Base-by-base conservation (phyloP, 176 grass and related monocot species). In the Aegilops umbellulata region DNA sequence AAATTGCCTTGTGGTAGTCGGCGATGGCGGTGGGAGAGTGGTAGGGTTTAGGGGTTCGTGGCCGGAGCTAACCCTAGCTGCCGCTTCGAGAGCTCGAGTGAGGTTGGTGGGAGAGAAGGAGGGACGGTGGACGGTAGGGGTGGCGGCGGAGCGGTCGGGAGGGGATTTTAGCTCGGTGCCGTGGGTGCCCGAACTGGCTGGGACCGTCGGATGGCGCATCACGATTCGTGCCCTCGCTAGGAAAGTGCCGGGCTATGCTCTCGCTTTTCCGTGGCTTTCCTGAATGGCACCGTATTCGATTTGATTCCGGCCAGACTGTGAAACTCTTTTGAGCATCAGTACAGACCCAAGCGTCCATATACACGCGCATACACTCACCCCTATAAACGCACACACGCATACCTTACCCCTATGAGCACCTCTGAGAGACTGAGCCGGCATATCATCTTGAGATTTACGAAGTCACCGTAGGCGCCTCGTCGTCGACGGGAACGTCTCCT, bases 51-150 rank as follows among this genome's bases (percentile, higher is more conserved):
- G 85, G 85, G 70, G 77, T 70, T 84, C 69, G 63, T 26, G 76
- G 38, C 2, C 3, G n/a, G 85, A 91, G 85, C 89, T 77, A 91
- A 91, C 85, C 89, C 89, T 88, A 91, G 81, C 68, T 17, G 69
- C n/a, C 60, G 76, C 69, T 57, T 47, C 42, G 72, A 46, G 60
- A 0, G 12, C 42, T 60, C 42, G 72, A 46, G 60, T 0, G 17
- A 60, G 47, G 35, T 16, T 57, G 35, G 30, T 7, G 24, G 27
- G 65, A 71, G 41, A 67, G 31, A 10, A 41, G 20, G 7, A 66
- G 57, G 16, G 14, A 27, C 36, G 51, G 9, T 8, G 23, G 46
- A 42, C 61, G 32, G 69, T 38, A 15, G 69, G 20, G 58, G 49
- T 60, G 82, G 82, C 60, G 27, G 83, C 70, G 88, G 69, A 12